Conservation (phyloP, 2,329 filamentous ascomycete species). For the Pseudogymnoascus sp. region DNA sequence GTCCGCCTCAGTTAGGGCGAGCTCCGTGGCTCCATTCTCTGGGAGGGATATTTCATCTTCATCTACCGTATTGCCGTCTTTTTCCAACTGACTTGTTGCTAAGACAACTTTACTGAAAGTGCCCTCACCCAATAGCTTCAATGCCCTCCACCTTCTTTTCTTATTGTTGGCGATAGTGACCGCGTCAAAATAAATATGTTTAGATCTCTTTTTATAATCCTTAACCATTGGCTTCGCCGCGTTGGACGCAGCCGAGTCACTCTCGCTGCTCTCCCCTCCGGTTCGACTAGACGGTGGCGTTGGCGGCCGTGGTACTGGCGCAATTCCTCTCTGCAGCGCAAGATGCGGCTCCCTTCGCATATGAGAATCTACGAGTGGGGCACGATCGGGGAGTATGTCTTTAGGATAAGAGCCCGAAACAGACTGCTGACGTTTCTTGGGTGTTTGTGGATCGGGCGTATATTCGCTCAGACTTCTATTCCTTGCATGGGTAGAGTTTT, state of each 20-base stretch:
- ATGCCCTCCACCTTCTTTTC: constrained; percentile 66
- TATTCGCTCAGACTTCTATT: constrained; percentile 89
- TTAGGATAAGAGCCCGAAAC: constrained; percentile 56
- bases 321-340: constrained; percentile 69
- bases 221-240: constrained; percentile 28
- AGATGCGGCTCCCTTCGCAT: constrained; percentile 75
- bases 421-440: constrained; percentile 62
- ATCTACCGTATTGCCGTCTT: constrained; percentile 37
- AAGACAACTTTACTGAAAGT: constrained; percentile 94
- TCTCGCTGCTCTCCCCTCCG: constrained; percentile 41
- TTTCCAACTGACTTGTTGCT: constrained; percentile 67
- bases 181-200: constrained; percentile 62
- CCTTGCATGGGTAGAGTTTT: constrained; percentile 31
- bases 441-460: constrained; percentile 62
- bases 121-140: constrained; percentile 79
- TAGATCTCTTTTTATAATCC: constrained; percentile 29
- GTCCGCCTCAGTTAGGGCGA: constrained; percentile 30
- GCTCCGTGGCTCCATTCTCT: constrained; percentile 28
- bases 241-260: constrained; percentile 41
- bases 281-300: constrained; percentile 79
- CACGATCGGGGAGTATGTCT: constrained; percentile 37
- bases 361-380: constrained; percentile 42
- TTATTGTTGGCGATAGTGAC: constrained; percentile 60
- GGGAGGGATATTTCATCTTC: constrained; percentile 29
- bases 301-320: constrained; percentile 54